Percentiles rank a stretch among this genome's conserved stretches.
These are phyloP conservation scores for Syncephalis plumigaleata DNA, from an alignment of 371 early-diverging fungal genomes.

Conservation along the genomic window DNA sequence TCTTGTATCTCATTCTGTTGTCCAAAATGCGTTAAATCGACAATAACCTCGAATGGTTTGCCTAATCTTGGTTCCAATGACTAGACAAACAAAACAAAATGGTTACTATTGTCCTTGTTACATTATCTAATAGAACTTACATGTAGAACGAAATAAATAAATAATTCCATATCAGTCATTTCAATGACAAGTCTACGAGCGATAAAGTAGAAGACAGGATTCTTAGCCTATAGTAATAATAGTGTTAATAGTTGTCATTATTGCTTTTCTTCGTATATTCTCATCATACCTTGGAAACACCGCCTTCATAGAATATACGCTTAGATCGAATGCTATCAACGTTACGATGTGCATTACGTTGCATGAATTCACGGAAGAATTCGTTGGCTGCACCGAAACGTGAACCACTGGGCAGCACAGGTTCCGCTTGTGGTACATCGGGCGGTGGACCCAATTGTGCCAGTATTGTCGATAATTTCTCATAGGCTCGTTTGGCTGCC, in stretches of 20 bases:
- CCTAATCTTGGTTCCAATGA: slow-evolving; percentile 29
- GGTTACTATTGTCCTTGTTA: slow-evolving; percentile 33
- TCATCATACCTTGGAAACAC: slow-evolving; percentile 45
- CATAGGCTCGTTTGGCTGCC: slow-evolving; percentile 30
- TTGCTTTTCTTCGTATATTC: no score
- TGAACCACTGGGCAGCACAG: slow-evolving; percentile 13
- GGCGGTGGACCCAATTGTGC: slow-evolving; percentile 73
- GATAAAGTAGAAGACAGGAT: slow-evolving; percentile 74
- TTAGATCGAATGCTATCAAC: slow-evolving; percentile 41
- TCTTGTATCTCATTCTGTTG: slow-evolving; percentile 59
- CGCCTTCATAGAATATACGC: slow-evolving; percentile 63
- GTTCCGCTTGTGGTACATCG: slow-evolving; percentile 22
- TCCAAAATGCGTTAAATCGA: slow-evolving; percentile 73
- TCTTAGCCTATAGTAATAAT: slow-evolving; percentile 1
- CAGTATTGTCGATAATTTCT: slow-evolving; percentile 59
- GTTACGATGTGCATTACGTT: slow-evolving; percentile 44
- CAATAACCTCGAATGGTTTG: slow-evolving; percentile 54
- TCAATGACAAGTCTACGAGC: slow-evolving; percentile 57
- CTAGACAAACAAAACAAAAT: slow-evolving; percentile 24
- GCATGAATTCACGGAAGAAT: slow-evolving; percentile 63
- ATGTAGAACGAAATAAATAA: slow-evolving; percentile 53
- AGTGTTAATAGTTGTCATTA: no score
- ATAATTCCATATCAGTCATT: slow-evolving; percentile 63
- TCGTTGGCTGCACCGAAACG: slow-evolving; percentile 24
- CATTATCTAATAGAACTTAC: slow-evolving; percentile 27